Percentiles rank a stretch among this genome's conserved stretches.
Evolutionary conservation across 78 protist genomes (phyloP).

Genomic region (Capsaspora owczarzaki): DNA sequence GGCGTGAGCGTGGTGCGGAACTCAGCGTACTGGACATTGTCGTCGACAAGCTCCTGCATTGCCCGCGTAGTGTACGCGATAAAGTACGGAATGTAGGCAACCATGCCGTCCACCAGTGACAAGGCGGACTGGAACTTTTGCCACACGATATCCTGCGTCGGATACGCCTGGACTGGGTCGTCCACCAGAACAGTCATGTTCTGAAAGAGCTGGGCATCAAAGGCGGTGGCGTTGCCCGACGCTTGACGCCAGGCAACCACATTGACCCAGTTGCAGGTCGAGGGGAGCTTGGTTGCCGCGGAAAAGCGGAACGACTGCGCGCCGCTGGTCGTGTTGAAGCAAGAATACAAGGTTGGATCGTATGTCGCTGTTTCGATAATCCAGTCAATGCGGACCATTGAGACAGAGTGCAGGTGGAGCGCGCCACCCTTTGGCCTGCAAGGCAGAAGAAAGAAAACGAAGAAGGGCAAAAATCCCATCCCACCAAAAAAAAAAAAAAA

Average conservation of each 20-base stretch:
- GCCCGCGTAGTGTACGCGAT: neutral
- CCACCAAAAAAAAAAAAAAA: too few relatives aligned
- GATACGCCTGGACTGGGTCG: neutral
- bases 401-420: slow-evolving; percentile 3
- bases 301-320: neutral
- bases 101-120: neutral
- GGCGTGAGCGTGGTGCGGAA: neutral
- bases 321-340: neutral
- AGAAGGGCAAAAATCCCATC: neutral
- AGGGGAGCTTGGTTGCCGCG: neutral
- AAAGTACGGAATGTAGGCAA: neutral
- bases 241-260: neutral
- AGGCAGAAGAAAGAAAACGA: neutral
- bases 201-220: neutral
- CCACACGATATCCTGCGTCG: neutral
- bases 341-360: neutral
- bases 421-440: slow-evolving; percentile 5
- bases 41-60: neutral
- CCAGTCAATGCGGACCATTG: neutral
- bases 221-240: neutral
- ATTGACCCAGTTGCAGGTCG: neutral
- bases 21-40: slow-evolving; percentile 8
- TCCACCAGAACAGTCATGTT: neutral
- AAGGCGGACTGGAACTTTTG: neutral
- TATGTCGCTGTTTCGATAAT: neutral